Evolutionary conservation across 768 basidiomycete species (phyloP), one percentile per base, ranked within the genome.

Genomic region (Termitomyces sp.): DNA sequence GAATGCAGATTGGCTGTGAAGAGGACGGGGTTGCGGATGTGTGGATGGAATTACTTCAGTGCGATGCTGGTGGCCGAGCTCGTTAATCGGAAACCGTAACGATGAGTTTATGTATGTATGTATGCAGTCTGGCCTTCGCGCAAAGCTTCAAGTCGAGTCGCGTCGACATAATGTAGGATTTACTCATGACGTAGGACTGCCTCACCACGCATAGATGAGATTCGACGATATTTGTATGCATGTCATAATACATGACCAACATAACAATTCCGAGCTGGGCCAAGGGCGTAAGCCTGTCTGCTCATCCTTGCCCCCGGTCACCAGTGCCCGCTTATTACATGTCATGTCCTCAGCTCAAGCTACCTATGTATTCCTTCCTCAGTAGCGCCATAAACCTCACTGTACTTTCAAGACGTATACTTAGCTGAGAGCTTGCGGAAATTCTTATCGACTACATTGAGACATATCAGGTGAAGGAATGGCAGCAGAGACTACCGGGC

Each of bases 1-100:
- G 90, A 16, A 85, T 89, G 83, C 83, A 88, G 63, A 77, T 92
- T 14, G 90, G 90, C 7, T 77, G 76, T 48, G 90, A 93, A 69
- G 89, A 92, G 64, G 87, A 88, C 7, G 89, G 88, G 0, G 75
- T 91, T 28, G 79, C 79, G 7, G 59, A 65, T 4, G 74, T 86
- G 10, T 92, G 89, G 89, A 84, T 78, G 76, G 63, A 74, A 51
- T 65, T 89, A 43, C 55, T 91, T 12, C 72, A 75, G 1, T 89
- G 88, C 60, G 62, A 66, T 33, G 60, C 41, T 8, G n/a, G 36
- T 14, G 67, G 61, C 30, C 59, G 40, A 18, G 30, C 53, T 54
- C 28, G 28, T 43, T 40, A 28, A 28, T 12, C 2, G 36, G 40
- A 1, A 16, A 14, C 4, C 51, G 26, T 12, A 5, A 6, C 2